phyloP scores from a whole-genome alignment of 768 basidiomycete species.

The Boletellus ananas region DNA sequence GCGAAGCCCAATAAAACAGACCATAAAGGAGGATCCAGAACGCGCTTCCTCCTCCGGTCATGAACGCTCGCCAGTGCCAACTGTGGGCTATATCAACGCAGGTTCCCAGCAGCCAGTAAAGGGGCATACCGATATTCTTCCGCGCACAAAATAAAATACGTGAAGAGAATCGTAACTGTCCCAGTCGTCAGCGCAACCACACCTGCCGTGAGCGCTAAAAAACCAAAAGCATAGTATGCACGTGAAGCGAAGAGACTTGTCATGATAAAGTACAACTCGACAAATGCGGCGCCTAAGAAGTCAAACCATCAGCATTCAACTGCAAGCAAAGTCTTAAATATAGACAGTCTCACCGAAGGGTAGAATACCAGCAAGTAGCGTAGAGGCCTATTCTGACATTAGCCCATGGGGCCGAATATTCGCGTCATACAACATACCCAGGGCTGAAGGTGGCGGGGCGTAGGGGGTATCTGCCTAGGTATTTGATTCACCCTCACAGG shows the following conservation, averaged over 20 bases:
- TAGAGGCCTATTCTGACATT: conserved; percentile 47
- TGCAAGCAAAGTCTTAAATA: neutral
- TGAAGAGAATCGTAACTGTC: conserved; percentile 84
- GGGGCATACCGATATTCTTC: conserved; percentile 81
- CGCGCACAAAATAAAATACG: conserved; percentile 88
- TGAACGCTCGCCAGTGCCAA: conserved; percentile 96
- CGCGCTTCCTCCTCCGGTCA: conserved; percentile 88
- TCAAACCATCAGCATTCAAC: neutral
- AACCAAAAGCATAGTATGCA: conserved; percentile 95
- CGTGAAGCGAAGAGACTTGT: conserved; percentile 89
- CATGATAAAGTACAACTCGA: conserved; percentile 90
- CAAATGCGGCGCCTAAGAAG: conserved; percentile 79
- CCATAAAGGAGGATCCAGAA: conserved; percentile 91
- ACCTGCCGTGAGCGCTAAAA: conserved; percentile 80
- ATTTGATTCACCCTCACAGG: conserved; percentile 91
- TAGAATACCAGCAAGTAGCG: conserved; percentile 83
- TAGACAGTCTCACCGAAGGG: conserved; percentile 67
- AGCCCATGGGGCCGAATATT: conserved; percentile 2
- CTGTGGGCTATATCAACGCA: conserved; percentile 34
- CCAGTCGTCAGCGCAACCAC: conserved; percentile 86
- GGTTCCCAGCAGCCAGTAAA: neutral
- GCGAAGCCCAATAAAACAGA: conserved; percentile 81
- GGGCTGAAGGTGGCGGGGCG: conserved; percentile 77
- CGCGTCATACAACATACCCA: conserved; percentile 49
- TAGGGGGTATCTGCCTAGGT: conserved; percentile 92